These are phyloP conservation scores for Calonectria montana DNA, from an alignment of 2,329 filamentous ascomycete genomes.

Conservation along the genomic window DNA sequence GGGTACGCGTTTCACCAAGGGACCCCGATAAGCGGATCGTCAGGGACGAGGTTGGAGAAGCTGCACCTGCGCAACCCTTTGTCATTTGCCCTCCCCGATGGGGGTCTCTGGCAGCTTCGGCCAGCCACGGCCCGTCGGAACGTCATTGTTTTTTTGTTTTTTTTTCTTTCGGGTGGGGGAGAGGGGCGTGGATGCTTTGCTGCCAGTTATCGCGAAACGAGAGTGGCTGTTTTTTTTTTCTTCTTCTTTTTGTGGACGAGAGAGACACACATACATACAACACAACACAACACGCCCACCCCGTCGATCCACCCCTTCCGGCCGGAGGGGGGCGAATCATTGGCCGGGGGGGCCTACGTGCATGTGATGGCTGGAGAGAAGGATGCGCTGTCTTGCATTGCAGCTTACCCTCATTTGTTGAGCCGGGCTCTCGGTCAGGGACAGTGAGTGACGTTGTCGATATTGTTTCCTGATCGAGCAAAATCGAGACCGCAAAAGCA, in stretches of 20 bases:
- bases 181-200: neutral
- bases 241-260: neutral
- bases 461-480: neutral
- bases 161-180: neutral
- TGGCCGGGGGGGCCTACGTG: neutral
- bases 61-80: neutral
- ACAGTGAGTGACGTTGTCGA: slow-evolving; percentile 1
- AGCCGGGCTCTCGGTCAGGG: neutral
- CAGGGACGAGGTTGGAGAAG: slow-evolving; percentile 35
- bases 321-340: neutral
- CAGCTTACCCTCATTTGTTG: neutral
- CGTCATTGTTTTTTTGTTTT: neutral
- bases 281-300: neutral
- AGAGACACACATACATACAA: neutral
- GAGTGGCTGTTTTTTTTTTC: neutral
- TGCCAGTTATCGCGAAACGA: neutral
- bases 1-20: slow-evolving; percentile 37
- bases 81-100: neutral
- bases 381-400: neutral
- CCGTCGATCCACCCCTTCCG: neutral
- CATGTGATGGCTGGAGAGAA: neutral
- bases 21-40: slow-evolving; percentile 33
- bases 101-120: slow-evolving; percentile 1
- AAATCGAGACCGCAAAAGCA: slow-evolving; percentile 1
- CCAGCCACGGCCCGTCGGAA: neutral